phyloP scores from a whole-genome alignment of 2,329 filamentous ascomycete species.

The Microascus cirrosus region DNA sequence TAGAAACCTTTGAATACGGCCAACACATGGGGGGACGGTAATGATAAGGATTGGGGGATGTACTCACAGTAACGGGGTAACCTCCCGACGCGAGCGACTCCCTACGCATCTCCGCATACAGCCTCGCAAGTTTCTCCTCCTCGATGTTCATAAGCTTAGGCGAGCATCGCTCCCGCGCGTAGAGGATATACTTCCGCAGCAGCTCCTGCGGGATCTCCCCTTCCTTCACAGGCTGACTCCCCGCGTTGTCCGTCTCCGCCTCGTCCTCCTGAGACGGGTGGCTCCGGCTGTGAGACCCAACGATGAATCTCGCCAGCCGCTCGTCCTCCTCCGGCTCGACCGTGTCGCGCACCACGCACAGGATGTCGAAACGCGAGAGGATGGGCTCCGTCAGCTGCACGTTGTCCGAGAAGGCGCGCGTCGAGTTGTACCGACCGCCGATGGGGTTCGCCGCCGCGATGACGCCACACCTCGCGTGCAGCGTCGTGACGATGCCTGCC shows the following conservation, averaged over 20 bases:
- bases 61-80: constrained; percentile 89
- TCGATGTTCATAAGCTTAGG: constrained; percentile 97
- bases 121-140: constrained; percentile 85
- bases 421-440: constrained; percentile 92
- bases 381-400: constrained; percentile 97
- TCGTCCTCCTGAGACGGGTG: constrained; percentile 56
- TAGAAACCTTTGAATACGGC: neutral
- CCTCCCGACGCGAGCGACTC: constrained; percentile 90
- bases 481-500: constrained; percentile 92
- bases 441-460: constrained; percentile 96
- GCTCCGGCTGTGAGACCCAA: constrained; percentile 84
- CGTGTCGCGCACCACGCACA: constrained; percentile 91
- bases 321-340: constrained; percentile 91
- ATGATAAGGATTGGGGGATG: neutral
- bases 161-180: constrained; percentile 76
- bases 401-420: constrained; percentile 89
- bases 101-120: constrained; percentile 93
- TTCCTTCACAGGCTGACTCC: constrained; percentile 15
- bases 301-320: constrained; percentile 85
- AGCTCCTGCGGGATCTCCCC: constrained; percentile 81
- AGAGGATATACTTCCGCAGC: constrained; percentile 91
- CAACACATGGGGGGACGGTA: neutral
- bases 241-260: constrained; percentile 43
- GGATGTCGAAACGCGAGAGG: constrained; percentile 92
- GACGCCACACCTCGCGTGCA: constrained; percentile 91